Evolutionary conservation across 257 asterid genomes (phyloP).

Genomic region (Solanum rostratum): DNA sequence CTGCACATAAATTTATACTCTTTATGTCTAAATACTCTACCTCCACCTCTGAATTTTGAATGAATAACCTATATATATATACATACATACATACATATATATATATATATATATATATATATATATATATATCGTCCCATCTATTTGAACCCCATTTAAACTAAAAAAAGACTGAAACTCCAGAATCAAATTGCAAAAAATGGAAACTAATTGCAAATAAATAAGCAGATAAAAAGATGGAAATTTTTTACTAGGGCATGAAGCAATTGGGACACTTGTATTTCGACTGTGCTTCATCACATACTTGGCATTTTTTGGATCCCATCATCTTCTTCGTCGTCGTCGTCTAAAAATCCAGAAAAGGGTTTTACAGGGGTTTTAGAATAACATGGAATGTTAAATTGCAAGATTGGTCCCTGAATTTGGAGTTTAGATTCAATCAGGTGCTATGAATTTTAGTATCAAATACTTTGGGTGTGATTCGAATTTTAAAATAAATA

Average conservation of each 20-base stretch:
- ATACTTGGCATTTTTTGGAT: conserved; percentile 50
- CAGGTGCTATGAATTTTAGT: not conserved
- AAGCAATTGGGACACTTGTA: conserved; percentile 87
- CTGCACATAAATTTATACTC: not conserved
- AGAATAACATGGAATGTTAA: not conserved
- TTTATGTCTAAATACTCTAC: too few relatives aligned
- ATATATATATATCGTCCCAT: not conserved
- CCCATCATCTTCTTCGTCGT: conserved; percentile 19
- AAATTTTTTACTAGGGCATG: conserved; percentile 45
- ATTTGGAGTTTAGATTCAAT: not conserved
- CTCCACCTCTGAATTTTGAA: not conserved
- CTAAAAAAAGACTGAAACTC: not conserved
- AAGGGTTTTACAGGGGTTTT: not conserved
- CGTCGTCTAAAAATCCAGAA: too few relatives aligned
- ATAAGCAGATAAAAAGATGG: not conserved
- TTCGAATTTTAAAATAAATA: too few relatives aligned
- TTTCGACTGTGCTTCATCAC: conserved; percentile 53
- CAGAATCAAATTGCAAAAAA: not conserved
- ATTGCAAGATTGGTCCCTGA: not conserved
- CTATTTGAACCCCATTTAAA: not conserved
- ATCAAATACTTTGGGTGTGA: not conserved
- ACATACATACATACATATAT: too few relatives aligned
- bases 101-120: not conserved
- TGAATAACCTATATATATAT: not conserved
- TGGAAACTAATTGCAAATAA: not conserved